phyloP scores from a whole-genome alignment of 1,284 basidiomycete genomes.

The Gymnopus androsaceus region DNA sequence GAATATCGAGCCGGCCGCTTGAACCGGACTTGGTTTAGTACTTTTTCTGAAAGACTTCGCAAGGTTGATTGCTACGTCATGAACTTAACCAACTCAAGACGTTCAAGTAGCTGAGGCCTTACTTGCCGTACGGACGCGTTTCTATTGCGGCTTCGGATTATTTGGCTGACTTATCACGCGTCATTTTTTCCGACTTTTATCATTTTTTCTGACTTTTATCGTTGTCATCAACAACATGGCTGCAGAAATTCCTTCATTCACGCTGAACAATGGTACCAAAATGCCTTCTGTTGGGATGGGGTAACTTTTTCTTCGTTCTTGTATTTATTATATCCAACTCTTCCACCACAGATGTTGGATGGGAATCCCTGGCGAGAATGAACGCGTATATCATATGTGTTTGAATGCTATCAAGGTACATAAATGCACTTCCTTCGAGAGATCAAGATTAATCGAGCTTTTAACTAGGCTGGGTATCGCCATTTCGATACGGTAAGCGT shows the following conservation, averaged over 20 bases:
- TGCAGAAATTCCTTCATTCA: constrained; percentile 29
- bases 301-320: constrained; percentile 23
- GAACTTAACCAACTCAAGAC: too few species aligned
- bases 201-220: not conserved
- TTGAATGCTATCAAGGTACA: constrained; percentile 36
- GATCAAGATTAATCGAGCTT: not conserved
- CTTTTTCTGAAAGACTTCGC: too few species aligned
- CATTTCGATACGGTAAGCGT: constrained; percentile 41
- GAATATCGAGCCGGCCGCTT: too few species aligned
- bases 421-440: not conserved
- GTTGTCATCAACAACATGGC: not conserved
- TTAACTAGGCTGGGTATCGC: constrained; percentile 36
- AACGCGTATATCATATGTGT: constrained; percentile 39
- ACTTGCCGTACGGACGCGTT: too few species aligned
- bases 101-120: too few species aligned
- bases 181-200: not conserved
- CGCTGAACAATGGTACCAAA: constrained; percentile 36
- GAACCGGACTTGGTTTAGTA: too few species aligned
- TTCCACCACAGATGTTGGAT: constrained; percentile 41
- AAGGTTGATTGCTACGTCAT: too few species aligned
- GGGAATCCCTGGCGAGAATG: constrained; percentile 35
- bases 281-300: constrained; percentile 43
- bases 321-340: not conserved
- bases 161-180: not conserved
- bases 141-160: too few species aligned